Evolutionary conservation across 106 monocot genomes (phyloP).

Genomic region (Apostasia shenzhenica): DNA sequence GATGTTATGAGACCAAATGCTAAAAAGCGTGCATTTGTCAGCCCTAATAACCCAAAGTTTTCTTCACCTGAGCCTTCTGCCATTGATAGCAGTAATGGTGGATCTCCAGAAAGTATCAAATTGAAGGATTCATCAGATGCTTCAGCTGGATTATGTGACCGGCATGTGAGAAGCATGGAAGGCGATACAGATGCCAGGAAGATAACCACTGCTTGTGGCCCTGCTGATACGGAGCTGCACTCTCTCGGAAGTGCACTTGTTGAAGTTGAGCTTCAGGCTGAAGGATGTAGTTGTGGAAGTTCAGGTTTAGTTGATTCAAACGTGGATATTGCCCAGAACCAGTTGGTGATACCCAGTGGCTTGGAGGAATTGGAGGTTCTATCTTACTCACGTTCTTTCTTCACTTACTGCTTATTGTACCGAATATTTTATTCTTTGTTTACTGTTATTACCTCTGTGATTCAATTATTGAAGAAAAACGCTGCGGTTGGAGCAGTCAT

Average conservation of each 20-base stretch:
- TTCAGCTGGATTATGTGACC: neutral
- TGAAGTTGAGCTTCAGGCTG: neutral
- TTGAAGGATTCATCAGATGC: conserved; percentile 7
- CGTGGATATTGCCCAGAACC: conserved; percentile 3
- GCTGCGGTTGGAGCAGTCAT: conserved; percentile 19
- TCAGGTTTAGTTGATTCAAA: neutral
- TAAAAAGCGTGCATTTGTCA: neutral
- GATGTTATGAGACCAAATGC: neutral
- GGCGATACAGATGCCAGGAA: neutral
- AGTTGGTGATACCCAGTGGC: conserved; percentile 8
- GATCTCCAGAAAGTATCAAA: neutral
- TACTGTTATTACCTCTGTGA: neutral
- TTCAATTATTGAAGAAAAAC: conserved; percentile 28
- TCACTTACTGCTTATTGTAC: neutral
- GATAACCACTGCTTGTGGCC: neutral
- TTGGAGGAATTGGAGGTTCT: conserved; percentile 20
- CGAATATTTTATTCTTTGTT: neutral
- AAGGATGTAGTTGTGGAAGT: neutral
- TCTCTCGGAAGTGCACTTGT: neutral
- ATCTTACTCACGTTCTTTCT: conserved; percentile 5
- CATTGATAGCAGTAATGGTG: neutral
- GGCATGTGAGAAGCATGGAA: neutral
- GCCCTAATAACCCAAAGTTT: neutral
- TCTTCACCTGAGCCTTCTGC: conserved; percentile 5
- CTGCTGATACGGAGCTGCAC: neutral